These are phyloP conservation scores for Aspergillus persii DNA, from an alignment of 2,329 filamentous ascomycete species.

Conservation along the genomic window DNA sequence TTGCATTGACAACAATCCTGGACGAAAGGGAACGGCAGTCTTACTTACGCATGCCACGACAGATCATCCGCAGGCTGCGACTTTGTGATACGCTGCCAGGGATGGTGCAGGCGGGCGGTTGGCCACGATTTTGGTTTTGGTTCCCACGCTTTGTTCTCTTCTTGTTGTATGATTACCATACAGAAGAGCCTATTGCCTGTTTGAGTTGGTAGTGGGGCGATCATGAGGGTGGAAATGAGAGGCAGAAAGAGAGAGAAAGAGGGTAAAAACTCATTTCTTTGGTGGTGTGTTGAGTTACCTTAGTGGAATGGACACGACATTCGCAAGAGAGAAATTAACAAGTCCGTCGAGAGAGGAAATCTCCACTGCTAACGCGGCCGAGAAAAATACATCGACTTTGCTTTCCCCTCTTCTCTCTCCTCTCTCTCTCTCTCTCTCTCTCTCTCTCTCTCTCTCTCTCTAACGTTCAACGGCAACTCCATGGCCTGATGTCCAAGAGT, in stretches of 20 bases:
- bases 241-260: no score
- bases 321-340: background rate
- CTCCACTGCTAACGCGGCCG: background rate
- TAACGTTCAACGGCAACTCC: background rate
- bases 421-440: no score
- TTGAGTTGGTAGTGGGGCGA: background rate
- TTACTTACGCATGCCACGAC: slow-evolving; percentile 7
- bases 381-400: background rate
- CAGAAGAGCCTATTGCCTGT: slow-evolving; percentile 14
- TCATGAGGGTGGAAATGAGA: background rate
- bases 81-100: slow-evolving; percentile 11
- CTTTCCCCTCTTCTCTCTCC: background rate
- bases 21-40: background rate
- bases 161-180: slow-evolving; percentile 16
- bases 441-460: no score
- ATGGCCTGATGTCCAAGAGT: background rate
- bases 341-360: background rate
- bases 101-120: slow-evolving; percentile 8
- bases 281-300: background rate
- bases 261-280: background rate
- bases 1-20: background rate
- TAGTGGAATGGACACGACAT: background rate
- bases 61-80: slow-evolving; percentile 12
- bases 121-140: background rate
- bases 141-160: background rate